Evolutionary conservation across 148 eudicot species (phyloP).

Genomic region (Cornus suecica): DNA sequence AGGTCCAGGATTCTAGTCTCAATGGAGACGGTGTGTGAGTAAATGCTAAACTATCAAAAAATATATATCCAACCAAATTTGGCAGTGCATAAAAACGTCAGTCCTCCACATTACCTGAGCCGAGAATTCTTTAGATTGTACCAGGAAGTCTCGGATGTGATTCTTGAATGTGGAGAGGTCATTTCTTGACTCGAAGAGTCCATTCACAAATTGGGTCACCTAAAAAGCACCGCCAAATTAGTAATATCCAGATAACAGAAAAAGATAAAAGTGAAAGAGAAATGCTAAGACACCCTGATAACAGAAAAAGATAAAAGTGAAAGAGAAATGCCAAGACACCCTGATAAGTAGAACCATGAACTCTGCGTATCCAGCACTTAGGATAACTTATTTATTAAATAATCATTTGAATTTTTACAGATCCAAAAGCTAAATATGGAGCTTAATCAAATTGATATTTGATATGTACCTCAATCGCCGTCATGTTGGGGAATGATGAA

Average conservation of each 20-base stretch:
- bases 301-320: too few species aligned
- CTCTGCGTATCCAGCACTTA: too few species aligned
- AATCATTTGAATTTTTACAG: too few species aligned
- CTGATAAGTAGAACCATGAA: too few species aligned
- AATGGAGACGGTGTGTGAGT: too few species aligned
- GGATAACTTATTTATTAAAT: too few species aligned
- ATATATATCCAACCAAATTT: background rate
- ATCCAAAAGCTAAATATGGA: too few species aligned
- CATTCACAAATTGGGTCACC: conserved; percentile 92
- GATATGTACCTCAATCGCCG: conserved; percentile 77
- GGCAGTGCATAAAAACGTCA: background rate
- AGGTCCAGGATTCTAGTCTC: too few species aligned
- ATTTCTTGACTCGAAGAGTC: conserved; percentile 69
- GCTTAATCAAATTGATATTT: too few species aligned
- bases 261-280: background rate
- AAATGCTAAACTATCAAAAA: too few species aligned
- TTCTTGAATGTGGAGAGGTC: conserved; percentile 83
- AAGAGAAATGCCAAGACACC: too few species aligned
- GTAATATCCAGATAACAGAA: background rate
- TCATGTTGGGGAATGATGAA: conserved; percentile 93
- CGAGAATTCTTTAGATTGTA: conserved; percentile 95
- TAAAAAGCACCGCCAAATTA: conserved; percentile 28
- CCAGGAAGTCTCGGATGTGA: conserved; percentile 93
- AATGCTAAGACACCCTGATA: too few species aligned
- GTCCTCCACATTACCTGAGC: conserved; percentile 64